Base-by-base conservation (phyloP, 108 stramenopile species). In the Cyclotella distinguenda region DNA sequence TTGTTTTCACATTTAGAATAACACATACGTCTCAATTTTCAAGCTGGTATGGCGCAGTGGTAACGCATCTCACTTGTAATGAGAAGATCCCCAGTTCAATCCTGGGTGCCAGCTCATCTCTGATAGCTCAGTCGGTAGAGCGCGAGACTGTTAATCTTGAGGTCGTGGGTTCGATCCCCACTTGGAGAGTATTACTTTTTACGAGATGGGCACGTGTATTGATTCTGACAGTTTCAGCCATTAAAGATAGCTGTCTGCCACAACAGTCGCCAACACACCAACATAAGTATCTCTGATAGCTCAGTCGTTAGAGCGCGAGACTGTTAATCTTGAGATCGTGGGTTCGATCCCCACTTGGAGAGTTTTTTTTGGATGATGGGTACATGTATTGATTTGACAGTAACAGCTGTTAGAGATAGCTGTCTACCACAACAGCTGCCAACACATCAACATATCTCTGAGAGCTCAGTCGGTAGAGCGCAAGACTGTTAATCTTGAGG, bases 21-120 rank as follows among this genome's bases (percentile, higher is more conserved):
- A 11, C 2, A 48, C 10, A 3, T 3, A 48, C 1, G 10, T 9
- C 11, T n/a, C 9, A 21, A 2, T 27, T 2, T 9, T 3, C 47
- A 16, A 42, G 82, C 82, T 75, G 47, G 77, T 65, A 60, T 83
- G 79, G 82, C 82, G 68, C 73, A 83, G 82, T 78, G 82, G 79
- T 68, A 83, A 80, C 68, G 82, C 82, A 83, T 83, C 74, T 80
- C 78, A 83, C 82, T 83, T 83, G 82, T 83, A 83, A 83, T 83
- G 78, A 80, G 74, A 83, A 83, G 82, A 80, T 82, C 82, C 78
- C 59, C 48, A 68, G 82, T 82, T 82, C 82, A 61, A 82, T 71
- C 75, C 82, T 63, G 61, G 59, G 78, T 52, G 74, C 53, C 53
- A 74, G 82, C 82, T 79, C 28, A 56, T 38, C 38, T 38, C 38